These are phyloP conservation scores for Thelonectria blattea DNA, from an alignment of 2,329 filamentous ascomycete genomes.

Conservation along the genomic window DNA sequence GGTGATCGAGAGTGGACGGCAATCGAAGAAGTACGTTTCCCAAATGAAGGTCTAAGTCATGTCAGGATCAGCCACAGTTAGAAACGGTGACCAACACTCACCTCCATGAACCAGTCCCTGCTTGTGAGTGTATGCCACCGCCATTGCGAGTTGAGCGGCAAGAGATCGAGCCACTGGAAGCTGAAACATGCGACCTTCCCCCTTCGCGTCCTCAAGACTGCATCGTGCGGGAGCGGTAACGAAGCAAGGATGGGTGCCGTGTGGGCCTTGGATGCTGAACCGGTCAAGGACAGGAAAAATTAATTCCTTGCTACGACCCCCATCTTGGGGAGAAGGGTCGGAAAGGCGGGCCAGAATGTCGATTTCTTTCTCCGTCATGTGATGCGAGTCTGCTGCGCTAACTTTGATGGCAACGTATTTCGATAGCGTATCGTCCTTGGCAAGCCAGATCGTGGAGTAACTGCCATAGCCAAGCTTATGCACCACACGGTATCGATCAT, in stretches of 20 bases:
- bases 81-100: constrained; percentile 15
- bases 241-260: constrained; percentile 40
- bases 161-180: constrained; percentile 38
- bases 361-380: constrained; percentile 30
- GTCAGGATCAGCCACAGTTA: neutral
- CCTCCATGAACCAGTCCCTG: constrained; percentile 43
- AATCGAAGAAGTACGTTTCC: constrained; percentile 44
- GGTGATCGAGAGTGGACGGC: constrained; percentile 25
- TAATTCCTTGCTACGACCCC: neutral
- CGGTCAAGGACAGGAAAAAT: constrained; percentile 33
- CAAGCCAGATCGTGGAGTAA: constrained; percentile 43
- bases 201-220: constrained; percentile 32
- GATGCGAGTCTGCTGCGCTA: constrained; percentile 35
- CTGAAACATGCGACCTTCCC: constrained; percentile 30
- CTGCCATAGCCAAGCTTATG: constrained; percentile 41
- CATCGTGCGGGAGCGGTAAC: constrained; percentile 37
- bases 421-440: constrained; percentile 31
- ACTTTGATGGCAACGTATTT: constrained; percentile 45
- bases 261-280: constrained; percentile 36
- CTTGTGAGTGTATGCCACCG: constrained; percentile 39
- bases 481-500: constrained; percentile 35
- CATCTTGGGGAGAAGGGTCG: neutral
- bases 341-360: constrained; percentile 33
- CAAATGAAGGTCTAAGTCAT: constrained; percentile 39
- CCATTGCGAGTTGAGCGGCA: constrained; percentile 38